Conservation (phyloP, 257 asterid species). For the Rhazya stricta region DNA sequence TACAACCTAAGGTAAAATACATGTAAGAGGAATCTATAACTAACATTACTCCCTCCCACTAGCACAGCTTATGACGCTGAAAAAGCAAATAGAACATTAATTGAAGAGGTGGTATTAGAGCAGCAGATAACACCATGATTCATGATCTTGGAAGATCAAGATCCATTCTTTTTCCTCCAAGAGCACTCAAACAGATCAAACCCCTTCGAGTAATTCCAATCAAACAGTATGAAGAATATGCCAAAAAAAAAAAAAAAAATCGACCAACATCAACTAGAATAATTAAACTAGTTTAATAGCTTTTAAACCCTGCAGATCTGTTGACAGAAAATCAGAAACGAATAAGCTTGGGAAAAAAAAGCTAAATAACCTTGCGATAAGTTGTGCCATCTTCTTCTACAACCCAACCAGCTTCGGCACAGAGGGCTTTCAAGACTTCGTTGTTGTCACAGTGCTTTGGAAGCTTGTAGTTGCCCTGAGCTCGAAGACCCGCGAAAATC, state of each 20-base stretch:
- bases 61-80: slow-evolving; percentile 1
- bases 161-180: not conserved
- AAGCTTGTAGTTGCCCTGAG: slow-evolving; percentile 66
- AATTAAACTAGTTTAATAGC: not conserved
- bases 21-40: not conserved
- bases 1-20: not conserved
- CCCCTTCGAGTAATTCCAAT: not conserved
- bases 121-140: not conserved
- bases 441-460: slow-evolving; percentile 82
- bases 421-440: slow-evolving; percentile 79
- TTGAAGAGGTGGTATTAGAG: not conserved
- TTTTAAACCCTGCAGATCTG: not conserved
- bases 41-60: not conserved
- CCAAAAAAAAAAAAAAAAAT: not conserved
- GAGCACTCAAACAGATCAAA: not conserved
- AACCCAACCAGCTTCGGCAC: slow-evolving; percentile 76
- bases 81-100: not conserved
- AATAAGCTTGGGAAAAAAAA: not conserved
- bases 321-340: not conserved
- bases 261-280: not conserved
- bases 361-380: slow-evolving; percentile 50
- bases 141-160: not conserved
- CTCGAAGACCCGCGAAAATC: slow-evolving; percentile 66
- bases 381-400: slow-evolving; percentile 87
- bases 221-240: slow-evolving; percentile 12